Conservation (phyloP, 805 yeast species). For the Lachancea fermentati region DNA sequence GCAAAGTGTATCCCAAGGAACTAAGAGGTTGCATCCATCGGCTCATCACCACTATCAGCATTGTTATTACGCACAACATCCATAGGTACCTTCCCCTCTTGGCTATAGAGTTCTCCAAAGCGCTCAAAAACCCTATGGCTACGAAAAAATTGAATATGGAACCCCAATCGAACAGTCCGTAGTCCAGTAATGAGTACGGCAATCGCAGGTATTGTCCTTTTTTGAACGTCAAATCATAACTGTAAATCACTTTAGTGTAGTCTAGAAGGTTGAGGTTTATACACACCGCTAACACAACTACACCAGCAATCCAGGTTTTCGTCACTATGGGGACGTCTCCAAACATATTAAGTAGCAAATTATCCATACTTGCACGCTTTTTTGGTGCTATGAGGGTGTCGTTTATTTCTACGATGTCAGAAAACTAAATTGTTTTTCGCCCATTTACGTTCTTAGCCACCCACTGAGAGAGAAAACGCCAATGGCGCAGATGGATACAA, state of each 20-base stretch:
- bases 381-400: background rate
- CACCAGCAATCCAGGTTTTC: slow-evolving; percentile 33
- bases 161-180: slow-evolving; percentile 31
- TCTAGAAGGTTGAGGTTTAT: slow-evolving; percentile 33
- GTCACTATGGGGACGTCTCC: slow-evolving; percentile 39
- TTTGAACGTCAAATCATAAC: slow-evolving; percentile 35
- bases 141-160: slow-evolving; percentile 21
- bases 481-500: background rate
- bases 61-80: slow-evolving; percentile 19
- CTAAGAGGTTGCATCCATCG: slow-evolving; percentile 23
- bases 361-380: slow-evolving; percentile 22
- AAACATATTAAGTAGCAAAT: slow-evolving; percentile 21
- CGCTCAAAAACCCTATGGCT: slow-evolving; percentile 21
- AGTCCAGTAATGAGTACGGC: slow-evolving; percentile 35
- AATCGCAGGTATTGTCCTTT: slow-evolving; percentile 36
- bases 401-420: background rate
- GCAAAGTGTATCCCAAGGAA: slow-evolving; percentile 23
- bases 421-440: background rate
- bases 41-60: slow-evolving; percentile 19
- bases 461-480: no score
- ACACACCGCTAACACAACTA: slow-evolving; percentile 33
- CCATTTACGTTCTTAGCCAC: background rate
- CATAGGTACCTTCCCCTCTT: slow-evolving; percentile 24
- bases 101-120: slow-evolving; percentile 24
- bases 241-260: slow-evolving; percentile 31